Base-by-base conservation (phyloP, 306 rosid species). In the Rosa multiflora region DNA sequence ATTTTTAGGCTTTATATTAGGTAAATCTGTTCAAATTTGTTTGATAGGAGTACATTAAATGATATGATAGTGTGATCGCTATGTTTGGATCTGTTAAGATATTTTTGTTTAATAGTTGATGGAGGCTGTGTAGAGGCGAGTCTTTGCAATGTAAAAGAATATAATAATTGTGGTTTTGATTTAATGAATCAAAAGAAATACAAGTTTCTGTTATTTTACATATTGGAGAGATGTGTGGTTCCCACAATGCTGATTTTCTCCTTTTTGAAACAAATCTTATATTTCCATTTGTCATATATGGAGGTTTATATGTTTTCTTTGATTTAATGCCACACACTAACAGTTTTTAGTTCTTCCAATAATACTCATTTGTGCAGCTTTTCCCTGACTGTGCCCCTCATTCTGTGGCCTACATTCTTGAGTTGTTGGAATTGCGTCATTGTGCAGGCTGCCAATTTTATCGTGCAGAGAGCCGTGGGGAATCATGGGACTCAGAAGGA, bases 361-460 rank as follows among this genome's bases (percentile, higher is more conserved):
- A 13, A 40, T 61, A 73, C 56, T 75, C 46, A 49, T 71, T 83
- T 58, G 14, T 87, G 87, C 99, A 95, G 99, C 99, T 95, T 76
- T 86, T 93, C 84, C 94, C 99, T 11, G 94, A 93, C 72, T 95
- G 97, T 77, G 98, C 98, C 44, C 97, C 99, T 21, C 86, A 83
- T 77, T 87, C 98, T n/a, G 93, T 95, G 46, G 81, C 88, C 78
- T 91, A 91, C 89, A 88, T 95, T 85, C 90, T 93, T 29, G 87
- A 88, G 80, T 71, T 95, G 85, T 85, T 95, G 88, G n/a, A 79
- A 64, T 76, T 93, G 84, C 87, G 83, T 77, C 98, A 91, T 72
- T 92, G 97, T 73, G 98, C 99, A 17, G 99, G 99, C 64, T 95
- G 97, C 82, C 91, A 91, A 76, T 91, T 95, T n/a, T 90, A 90